Evolutionary conservation across 164 flowering plant genomes (phyloP), one percentile per base, ranked within the genome.

Genomic region (Hamamelis virginiana): DNA sequence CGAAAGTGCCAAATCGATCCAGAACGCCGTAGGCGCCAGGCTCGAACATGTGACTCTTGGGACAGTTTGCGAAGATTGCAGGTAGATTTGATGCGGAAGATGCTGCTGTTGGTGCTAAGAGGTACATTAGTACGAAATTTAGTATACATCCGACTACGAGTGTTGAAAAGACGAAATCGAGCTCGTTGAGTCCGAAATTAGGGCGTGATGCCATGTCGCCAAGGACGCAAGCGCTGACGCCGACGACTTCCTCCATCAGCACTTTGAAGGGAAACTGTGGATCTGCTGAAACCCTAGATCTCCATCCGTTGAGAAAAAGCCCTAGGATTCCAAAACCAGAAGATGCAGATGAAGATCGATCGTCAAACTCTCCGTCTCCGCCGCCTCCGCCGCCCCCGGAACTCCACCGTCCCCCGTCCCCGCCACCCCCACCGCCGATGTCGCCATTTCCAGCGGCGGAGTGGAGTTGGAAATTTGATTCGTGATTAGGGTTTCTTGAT

Each of bases 121-220:
- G 84, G 66, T 89, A 92, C 97, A 92, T 94, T 13, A 94, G 89
- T 22, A 83, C 82, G 73, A 92, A 94, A 55, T 94, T 94, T 70
- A 94, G 28, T 22, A 94, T 94, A 41, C 90, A 87, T 13, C 97
- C 97, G 15, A 94, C 97, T 1, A 94, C 91, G 8, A 94, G 89
- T 9, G 98, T 94, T 8, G 92, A 92, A 83, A 94, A 94, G 19
- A 94, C 98, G 48, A 94, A 92, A 70, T 94, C 98, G 12, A 94
- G 86, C 79, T 94, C 98, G 57, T 94, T 88, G 62, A 94, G 87
- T 1, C 98, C 97, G 65, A 92, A 92, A 68, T 94, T 94, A 3
- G 98, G 97, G 13, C 98, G 92, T 15, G 95, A 87, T 1, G 98
- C 95, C 98, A 92, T 92, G 79, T 92, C 97, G 0, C 98, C 97